Evolutionary conservation across 2,329 filamentous ascomycete species (phyloP).

Genomic region (Aspergillus sojae): DNA sequence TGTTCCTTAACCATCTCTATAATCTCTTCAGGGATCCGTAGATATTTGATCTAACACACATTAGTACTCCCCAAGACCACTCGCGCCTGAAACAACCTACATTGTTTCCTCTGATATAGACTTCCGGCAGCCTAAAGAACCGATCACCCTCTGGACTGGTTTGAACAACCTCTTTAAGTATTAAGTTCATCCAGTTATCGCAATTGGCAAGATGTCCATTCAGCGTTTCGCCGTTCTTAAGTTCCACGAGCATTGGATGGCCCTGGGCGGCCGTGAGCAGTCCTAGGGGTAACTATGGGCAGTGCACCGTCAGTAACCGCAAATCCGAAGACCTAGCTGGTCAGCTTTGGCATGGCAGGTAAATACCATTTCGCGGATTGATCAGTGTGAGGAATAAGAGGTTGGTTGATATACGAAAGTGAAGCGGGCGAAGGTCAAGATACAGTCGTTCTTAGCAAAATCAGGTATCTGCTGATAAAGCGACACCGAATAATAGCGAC

Average conservation of each 20-base stretch:
- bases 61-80: neutral
- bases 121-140: conserved; percentile 88
- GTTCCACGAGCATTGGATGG: conserved; percentile 95
- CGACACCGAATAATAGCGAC: neutral
- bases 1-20: conserved; percentile 93
- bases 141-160: conserved; percentile 93
- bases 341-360: neutral
- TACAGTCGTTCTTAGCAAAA: neutral
- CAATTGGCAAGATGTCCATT: conserved; percentile 95
- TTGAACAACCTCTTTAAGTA: conserved; percentile 94
- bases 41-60: conserved; percentile 85
- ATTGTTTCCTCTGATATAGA: conserved; percentile 97
- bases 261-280: conserved; percentile 94
- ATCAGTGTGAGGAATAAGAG: conserved; percentile 1
- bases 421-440: neutral
- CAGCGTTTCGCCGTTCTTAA: conserved; percentile 95
- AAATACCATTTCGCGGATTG: conserved; percentile 6
- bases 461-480: neutral
- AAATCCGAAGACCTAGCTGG: neutral
- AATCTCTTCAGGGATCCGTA: conserved; percentile 94
- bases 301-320: neutral
- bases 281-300: conserved; percentile 64
- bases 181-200: conserved; percentile 99
- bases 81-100: conserved; percentile 55
- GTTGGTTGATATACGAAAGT: neutral